phyloP scores from a whole-genome alignment of 2,329 filamentous ascomycete species.

The Botryosphaeria dothidea region DNA sequence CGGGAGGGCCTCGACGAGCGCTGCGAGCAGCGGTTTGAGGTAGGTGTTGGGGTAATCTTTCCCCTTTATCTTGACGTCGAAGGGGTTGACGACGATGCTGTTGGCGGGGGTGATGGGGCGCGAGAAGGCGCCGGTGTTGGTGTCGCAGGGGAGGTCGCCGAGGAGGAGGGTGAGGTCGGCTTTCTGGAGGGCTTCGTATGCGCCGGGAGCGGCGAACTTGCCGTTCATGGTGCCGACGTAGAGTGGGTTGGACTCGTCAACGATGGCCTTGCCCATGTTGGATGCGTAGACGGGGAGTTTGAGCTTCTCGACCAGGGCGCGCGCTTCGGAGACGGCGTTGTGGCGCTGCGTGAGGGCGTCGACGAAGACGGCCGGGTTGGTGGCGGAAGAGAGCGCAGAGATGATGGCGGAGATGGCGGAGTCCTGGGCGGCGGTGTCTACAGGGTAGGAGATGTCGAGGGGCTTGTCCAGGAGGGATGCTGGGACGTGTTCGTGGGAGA shows the following conservation, averaged over 20 bases:
- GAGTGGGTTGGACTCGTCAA: slow-evolving; percentile 43
- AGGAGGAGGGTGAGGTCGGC: slow-evolving; percentile 41
- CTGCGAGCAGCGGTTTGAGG: slow-evolving; percentile 39
- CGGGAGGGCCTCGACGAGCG: slow-evolving; percentile 30
- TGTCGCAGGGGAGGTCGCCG: slow-evolving; percentile 44
- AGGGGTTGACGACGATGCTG: slow-evolving; percentile 39
- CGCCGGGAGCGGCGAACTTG: slow-evolving; percentile 37
- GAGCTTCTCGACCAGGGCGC: slow-evolving; percentile 36
- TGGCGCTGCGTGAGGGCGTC: slow-evolving; percentile 43
- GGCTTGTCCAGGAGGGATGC: slow-evolving; percentile 36
- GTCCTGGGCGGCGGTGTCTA: slow-evolving; percentile 30
- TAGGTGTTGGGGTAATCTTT: slow-evolving; percentile 33
- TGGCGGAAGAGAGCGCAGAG: slow-evolving; percentile 32
- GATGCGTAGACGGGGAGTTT: slow-evolving; percentile 40
- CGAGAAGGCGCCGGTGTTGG: slow-evolving; percentile 45
- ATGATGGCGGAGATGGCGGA: slow-evolving; percentile 37
- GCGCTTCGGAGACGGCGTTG: slow-evolving; percentile 35
- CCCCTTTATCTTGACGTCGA: slow-evolving; percentile 38
- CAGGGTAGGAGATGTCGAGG: slow-evolving; percentile 34
- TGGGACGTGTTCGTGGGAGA: slow-evolving; percentile 39
- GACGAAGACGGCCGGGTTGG: slow-evolving; percentile 41
- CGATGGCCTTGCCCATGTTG: slow-evolving; percentile 45
- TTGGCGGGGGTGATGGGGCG: slow-evolving; percentile 32
- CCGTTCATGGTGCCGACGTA: slow-evolving; percentile 47
- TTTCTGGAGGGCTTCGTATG: slow-evolving; percentile 36